Base-by-base conservation (phyloP, 768 basidiomycete species). In the Boletus speciosus region DNA sequence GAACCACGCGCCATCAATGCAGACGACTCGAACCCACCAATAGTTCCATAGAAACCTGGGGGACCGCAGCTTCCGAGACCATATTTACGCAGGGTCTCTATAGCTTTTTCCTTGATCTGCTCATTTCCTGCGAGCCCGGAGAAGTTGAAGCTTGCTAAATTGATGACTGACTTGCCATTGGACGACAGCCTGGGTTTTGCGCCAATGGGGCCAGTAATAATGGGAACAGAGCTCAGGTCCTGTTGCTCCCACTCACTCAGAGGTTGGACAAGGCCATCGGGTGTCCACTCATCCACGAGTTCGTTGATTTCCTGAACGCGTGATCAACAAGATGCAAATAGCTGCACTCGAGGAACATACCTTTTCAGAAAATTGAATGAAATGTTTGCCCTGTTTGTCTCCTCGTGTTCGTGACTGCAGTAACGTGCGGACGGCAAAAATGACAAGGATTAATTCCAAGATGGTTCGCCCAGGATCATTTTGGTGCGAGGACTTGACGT, bases 1-100 rank as follows among this genome's bases (percentile, higher is more conserved):
- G 39, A 57, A 52, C 10, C 51, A 43, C 15, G 35, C 35, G 29
- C 21, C 14, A 29, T 25, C 10, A 3, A 41, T 21, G 39, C 21
- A 50, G 38, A 42, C 25, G 23, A 23, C 43, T 36, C 12, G 34
- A 35, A 76, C 86, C 52, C 57, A 95, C 94, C 95, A 42, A 97
- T 78, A 2, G 91, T 96, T 14, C 96, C 96, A 69, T 98, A 98
- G 76, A 99, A 99, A 11, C 94, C 93, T 29, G 94, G 87, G 37
- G 97, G 97, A 2, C 96, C 96, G 65, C 97, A 99, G 58, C 88
- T 90, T 8, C 95, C 96, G 2, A 98, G 79, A 25, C 96, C 97
- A 60, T 97, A 98, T 67, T 89, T 87, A 45, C 85, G 78, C 19
- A 98, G 74, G 0, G 86, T 90, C 47, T 91, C 90, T 4, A 96